Percentiles rank a stretch among this genome's conserved stretches.
phyloP scores from a whole-genome alignment of 83 land plant genomes.

The Thuja plicata region DNA sequence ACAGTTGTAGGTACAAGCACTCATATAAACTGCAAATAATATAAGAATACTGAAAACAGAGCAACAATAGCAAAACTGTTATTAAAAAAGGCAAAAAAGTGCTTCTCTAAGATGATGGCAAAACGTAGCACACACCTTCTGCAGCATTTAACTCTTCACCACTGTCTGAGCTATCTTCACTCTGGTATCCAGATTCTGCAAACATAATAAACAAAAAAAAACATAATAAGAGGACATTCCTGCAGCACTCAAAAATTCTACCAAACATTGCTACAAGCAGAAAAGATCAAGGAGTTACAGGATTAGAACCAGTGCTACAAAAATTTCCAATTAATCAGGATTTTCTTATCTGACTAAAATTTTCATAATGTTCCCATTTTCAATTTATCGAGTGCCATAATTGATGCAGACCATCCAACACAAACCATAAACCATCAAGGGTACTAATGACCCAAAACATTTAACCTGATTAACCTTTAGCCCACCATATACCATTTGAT shows the following conservation, averaged over 20 bases:
- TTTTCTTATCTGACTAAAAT: background rate
- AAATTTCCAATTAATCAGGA: background rate
- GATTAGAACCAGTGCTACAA: background rate
- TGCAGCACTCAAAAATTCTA: background rate
- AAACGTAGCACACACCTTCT: background rate
- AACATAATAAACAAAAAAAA: background rate
- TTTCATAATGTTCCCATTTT: background rate
- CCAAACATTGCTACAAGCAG: background rate
- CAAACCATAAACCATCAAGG: too few relatives aligned
- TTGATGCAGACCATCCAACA: too few relatives aligned
- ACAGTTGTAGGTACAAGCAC: background rate
- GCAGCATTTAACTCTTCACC: background rate
- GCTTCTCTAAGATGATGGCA: background rate
- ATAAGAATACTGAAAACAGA: background rate
- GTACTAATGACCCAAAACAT: too few relatives aligned
- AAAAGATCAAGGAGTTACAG: background rate
- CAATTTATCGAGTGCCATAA: background rate
- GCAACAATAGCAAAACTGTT: background rate
- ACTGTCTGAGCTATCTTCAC: conserved; percentile 2
- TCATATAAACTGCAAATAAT: background rate
- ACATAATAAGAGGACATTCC: background rate
- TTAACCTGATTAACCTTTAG: too few relatives aligned
- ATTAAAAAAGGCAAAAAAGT: background rate
- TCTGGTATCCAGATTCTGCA: conserved; percentile 9
- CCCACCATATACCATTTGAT: too few relatives aligned